Evolutionary conservation across 306 rosid species (phyloP).

Genomic region (Gastrolobium bilobum): DNA sequence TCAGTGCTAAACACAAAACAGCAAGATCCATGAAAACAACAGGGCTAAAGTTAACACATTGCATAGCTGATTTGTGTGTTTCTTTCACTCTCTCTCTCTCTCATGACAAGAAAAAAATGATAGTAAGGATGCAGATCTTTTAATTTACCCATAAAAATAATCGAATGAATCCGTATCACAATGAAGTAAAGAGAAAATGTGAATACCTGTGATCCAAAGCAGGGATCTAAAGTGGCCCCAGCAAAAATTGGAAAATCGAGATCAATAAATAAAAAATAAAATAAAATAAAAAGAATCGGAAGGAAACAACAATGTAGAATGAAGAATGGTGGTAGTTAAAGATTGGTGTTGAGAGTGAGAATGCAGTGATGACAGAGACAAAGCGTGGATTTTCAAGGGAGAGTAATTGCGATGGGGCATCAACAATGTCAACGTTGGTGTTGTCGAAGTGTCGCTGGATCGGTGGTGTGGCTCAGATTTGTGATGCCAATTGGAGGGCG

Average conservation of each 20-base stretch:
- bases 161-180: not conserved
- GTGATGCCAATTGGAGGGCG: conserved; percentile 43
- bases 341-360: not conserved
- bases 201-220: conserved; percentile 42
- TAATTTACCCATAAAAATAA: not conserved
- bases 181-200: not conserved
- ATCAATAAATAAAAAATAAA: not conserved
- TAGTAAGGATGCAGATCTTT: conserved; percentile 33
- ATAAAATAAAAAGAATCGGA: not conserved
- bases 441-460: not conserved
- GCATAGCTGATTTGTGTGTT: not conserved
- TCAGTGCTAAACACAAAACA: not conserved
- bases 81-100: not conserved
- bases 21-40: conserved; percentile 39
- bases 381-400: not conserved
- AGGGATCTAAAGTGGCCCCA: conserved; percentile 34
- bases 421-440: conserved; percentile 36
- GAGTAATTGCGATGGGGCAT: not conserved
- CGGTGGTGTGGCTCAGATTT: conserved; percentile 35
- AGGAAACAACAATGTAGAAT: not conserved
- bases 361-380: conserved; percentile 7
- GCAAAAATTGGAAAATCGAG: conserved; percentile 1
- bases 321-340: not conserved
- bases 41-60: conserved; percentile 29
- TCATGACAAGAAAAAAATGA: not conserved